Conservation (phyloP, 106 monocot species). For the Alisma plantagoaquatica region DNA sequence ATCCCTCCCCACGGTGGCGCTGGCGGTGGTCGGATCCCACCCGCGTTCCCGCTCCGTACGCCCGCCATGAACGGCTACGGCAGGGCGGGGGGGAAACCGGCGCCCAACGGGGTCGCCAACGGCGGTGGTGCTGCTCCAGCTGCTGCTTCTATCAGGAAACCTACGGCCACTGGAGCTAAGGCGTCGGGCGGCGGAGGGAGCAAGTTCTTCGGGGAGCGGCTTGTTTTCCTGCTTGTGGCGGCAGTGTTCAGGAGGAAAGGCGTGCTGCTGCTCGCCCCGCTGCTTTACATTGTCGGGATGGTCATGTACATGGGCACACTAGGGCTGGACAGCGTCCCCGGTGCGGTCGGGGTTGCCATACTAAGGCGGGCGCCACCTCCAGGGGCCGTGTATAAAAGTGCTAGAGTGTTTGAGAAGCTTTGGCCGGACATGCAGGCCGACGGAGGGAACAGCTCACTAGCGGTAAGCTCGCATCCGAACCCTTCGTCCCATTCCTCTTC, state of each 20-base stretch:
- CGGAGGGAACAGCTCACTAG: constrained; percentile 38
- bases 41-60: neutral
- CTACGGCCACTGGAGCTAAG: too few species aligned
- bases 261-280: constrained; percentile 38
- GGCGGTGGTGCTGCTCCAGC: constrained; percentile 12
- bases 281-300: constrained; percentile 51
- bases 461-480: too few species aligned
- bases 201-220: constrained; percentile 14
- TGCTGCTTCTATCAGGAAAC: too few species aligned
- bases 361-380: constrained; percentile 29
- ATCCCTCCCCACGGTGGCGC: neutral
- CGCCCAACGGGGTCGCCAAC: constrained; percentile 7
- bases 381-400: constrained; percentile 69
- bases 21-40: neutral
- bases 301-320: constrained; percentile 33
- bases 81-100: constrained; percentile 15
- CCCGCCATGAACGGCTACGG: constrained; percentile 14
- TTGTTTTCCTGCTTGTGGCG: constrained; percentile 18
- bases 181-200: neutral
- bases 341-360: constrained; percentile 31
- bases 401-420: constrained; percentile 58
- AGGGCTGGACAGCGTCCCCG: constrained; percentile 23
- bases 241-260: constrained; percentile 44
- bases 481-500: too few species aligned
- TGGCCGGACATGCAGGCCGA: constrained; percentile 55